Evolutionary conservation across 1,284 basidiomycete species (phyloP), one percentile per base, ranked within the genome.

Genomic region (Mrakiaceae sp.): DNA sequence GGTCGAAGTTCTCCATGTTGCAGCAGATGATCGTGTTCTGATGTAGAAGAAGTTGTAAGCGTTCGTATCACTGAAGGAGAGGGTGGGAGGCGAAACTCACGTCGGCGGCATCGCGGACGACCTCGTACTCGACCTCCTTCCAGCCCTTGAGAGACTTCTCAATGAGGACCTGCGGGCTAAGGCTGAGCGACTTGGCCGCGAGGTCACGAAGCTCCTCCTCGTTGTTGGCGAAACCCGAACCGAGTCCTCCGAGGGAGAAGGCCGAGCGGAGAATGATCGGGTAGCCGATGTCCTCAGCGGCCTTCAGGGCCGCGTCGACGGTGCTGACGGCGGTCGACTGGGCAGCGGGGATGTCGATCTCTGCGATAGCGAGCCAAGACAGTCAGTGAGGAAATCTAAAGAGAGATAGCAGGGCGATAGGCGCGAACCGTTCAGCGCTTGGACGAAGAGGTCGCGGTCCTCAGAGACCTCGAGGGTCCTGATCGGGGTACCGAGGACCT

Each of bases 71-170:
- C 2, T 39, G 9, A n/a, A 52, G 6, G 5, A 27, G 14, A 53
- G 16, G 53, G 27, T 49, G 27, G 27, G 27, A 49, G 3, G 51
- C 8, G 53, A 40, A n/a, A 83, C 85, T 70, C 75, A 87, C 87
- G 75, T 98, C 93, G 62, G 91, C 91, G 71, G 85, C 92, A 76
- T 98, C 96, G 68, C 96, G 88, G 71, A 98, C 94, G 64, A 98
- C 96, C 77, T 98, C 96, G 74, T 98, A 99, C 78, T 99, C 96
- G 71, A 97, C 83, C 80, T 99, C 96, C 76, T 98, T 99, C 96
- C 96, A 99, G 57, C 96, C 96, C 78, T 98, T 98, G 85, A 99
- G 89, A 72, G 89, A 93, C 71, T 93, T 90, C 78, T 98, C 96
- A 70, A 98, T 94, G 64, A 99, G 82, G 58, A 98, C 91, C 77